Base-by-base conservation (phyloP, 305 asterid species). In the Fraxinus xanthoxyloides region DNA sequence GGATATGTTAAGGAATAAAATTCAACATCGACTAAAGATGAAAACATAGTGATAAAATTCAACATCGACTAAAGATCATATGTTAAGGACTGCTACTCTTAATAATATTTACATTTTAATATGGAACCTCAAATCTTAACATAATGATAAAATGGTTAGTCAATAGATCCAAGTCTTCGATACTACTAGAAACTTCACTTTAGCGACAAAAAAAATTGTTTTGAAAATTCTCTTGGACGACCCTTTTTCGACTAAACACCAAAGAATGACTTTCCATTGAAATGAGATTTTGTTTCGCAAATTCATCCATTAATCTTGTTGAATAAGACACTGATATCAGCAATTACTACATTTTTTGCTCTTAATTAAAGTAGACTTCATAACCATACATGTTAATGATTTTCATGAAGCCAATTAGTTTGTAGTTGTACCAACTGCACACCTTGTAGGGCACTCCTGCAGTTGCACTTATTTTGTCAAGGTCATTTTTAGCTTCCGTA, bases 371-470 rank as follows among this genome's bases (percentile, higher is more conserved):
- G 84, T 79, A 77, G 69, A 54, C 63, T 56, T 61, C 80, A 78
- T 67, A 82, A 80, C 82, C 81, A 80, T 72, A 61, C 4, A 3
- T 8, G 79, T 36, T 72, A 82, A 85, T 84, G 82, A 87, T 81
- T 84, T 77, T 84, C 84, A 21, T 30, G 86, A 46, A 46, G 56
- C 56, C 56, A 46, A 8, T 4, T 3, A 43, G n/a, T 51, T 85
- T 84, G 84, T 59, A 74, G 87, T 84, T 87, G 75, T 87, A 89
- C 88, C 92, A 87, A 88, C 93, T 79, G 84, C 87, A 1, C 78
- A 72, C 69, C 87, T 88, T 90, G 78, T 82, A 19, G 59, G 56
- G 78, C 32, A 86, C 88, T 51, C 77, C n/a, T 48, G 23, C 24
- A 21, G 43, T 24, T 72, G 28, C 35, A 59, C 21, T 40, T 77